Base-by-base conservation (phyloP, 306 rosid genomes). In the Albizia julibrissin region DNA sequence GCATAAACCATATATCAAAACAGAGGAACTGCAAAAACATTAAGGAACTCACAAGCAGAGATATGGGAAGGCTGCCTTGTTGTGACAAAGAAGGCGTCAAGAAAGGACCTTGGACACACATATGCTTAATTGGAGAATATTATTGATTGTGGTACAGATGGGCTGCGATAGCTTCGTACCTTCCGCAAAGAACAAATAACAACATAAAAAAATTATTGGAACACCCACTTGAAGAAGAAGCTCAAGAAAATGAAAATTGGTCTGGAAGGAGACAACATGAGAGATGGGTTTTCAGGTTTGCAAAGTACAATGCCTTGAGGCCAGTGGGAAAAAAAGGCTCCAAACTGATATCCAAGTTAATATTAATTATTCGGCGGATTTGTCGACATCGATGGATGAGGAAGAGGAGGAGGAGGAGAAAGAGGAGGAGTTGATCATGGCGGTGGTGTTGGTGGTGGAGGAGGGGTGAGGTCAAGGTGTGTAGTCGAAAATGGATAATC, bases 161-260 rank as follows among this genome's bases (percentile, higher is more conserved):
- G 99, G 99, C 99, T 65, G 99, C 99, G 3, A 95, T 95, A 82
- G 99, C 99, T 75, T 91, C 98, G 44, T 95, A 93, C 83, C 98
- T 95, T 72, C 98, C 99, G 3, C 92, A 95, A 67, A 93, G 99
- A 89, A 95, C 99, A 68, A 98, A 95, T 26, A 95, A 95, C 68
- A 98, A 95, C 87, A 95, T 95, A 29, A 26, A 95, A 95, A 61
- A 95, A 95, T 83, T 88, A 95, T 52, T 95, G 99, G 99, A 95
- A 95, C 82, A 95, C 98, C 43, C 92, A 95, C 80, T 82, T 95
- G 87, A 95, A 90, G 84, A 95, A 95, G 87, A 95, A 84, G 83
- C 92, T 93, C 1, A 88, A 49, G 70, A 95, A 91, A 82, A 77
- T 88, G 64, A 85, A 91, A 47, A 21, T 82, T 47, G 68, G 80